Evolutionary conservation across 1,284 basidiomycete species (phyloP).

Genomic region (Trametes versicolor): DNA sequence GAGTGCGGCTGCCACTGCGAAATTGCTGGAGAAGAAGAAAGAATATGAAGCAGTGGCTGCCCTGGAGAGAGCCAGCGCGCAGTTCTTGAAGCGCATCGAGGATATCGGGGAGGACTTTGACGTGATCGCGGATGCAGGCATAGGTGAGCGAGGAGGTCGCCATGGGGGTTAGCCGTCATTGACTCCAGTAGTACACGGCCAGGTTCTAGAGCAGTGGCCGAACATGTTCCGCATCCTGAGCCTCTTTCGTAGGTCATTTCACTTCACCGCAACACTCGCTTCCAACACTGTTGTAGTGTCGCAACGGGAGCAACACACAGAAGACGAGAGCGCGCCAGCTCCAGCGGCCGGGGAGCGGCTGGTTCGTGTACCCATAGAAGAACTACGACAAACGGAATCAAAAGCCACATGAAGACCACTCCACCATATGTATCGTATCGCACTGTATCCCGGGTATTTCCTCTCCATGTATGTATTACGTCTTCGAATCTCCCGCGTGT

Average conservation of each 20-base stretch:
- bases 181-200: constrained; percentile 65
- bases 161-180: neutral
- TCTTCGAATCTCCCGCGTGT: constrained; percentile 24
- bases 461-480: constrained; percentile 1
- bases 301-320: constrained; percentile 47
- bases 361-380: constrained; percentile 73
- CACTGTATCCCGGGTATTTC: constrained; percentile 19
- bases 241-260: constrained; percentile 64
- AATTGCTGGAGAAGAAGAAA: constrained; percentile 80
- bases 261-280: neutral
- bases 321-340: constrained; percentile 38
- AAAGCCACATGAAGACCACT: constrained; percentile 16
- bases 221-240: constrained; percentile 81
- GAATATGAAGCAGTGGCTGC: constrained; percentile 80
- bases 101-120: constrained; percentile 76
- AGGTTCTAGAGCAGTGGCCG: constrained; percentile 83
- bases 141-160: constrained; percentile 53
- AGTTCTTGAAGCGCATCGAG: constrained; percentile 74
- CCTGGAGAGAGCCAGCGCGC: constrained; percentile 67
- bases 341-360: constrained; percentile 50
- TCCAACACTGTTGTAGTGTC: constrained; percentile 49
- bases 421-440: constrained; percentile 3
- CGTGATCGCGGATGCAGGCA: constrained; percentile 77
- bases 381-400: constrained; percentile 49
- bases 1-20: constrained; percentile 59